Conservation (phyloP, 2,329 filamentous ascomycete species). For the Neopestalotiopsis clavispora region DNA sequence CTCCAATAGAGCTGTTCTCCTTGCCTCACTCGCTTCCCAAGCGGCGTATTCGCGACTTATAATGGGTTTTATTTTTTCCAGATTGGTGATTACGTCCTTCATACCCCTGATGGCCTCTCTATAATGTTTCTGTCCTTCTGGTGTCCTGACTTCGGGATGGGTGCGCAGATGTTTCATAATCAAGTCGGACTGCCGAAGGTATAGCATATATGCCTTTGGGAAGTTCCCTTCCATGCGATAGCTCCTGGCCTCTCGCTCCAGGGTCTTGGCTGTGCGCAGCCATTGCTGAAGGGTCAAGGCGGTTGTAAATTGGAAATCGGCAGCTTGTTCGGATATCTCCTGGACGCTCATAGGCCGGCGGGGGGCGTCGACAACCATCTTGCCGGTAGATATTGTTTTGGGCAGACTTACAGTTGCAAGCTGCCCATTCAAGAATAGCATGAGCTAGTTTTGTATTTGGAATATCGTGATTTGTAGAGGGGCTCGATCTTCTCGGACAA, state of each 20-base stretch:
- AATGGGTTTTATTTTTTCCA: slow-evolving; percentile 81
- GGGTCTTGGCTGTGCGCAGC: slow-evolving; percentile 78
- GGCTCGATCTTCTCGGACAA: not conserved
- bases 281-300: slow-evolving; percentile 80
- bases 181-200: slow-evolving; percentile 89
- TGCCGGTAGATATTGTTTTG: slow-evolving; percentile 5
- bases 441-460: not conserved
- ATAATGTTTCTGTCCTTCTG: slow-evolving; percentile 68
- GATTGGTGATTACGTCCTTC: slow-evolving; percentile 65
- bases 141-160: slow-evolving; percentile 76
- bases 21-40: slow-evolving; percentile 63
- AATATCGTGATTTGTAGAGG: not conserved
- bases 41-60: slow-evolving; percentile 74
- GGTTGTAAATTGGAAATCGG: slow-evolving; percentile 81
- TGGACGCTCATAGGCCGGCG: slow-evolving; percentile 71
- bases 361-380: slow-evolving; percentile 29
- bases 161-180: slow-evolving; percentile 72
- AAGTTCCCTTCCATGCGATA: slow-evolving; percentile 87
- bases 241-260: slow-evolving; percentile 84
- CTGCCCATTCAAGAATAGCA: slow-evolving; percentile 20
- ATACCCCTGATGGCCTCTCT: slow-evolving; percentile 54
- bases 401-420: not conserved
- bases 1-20: slow-evolving; percentile 25
- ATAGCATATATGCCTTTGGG: slow-evolving; percentile 85
- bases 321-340: slow-evolving; percentile 77